Percentiles rank a stretch among this genome's conserved stretches.
phyloP scores from a whole-genome alignment of 208 protist species.

The Acanthamoeba castellanii region DNA sequence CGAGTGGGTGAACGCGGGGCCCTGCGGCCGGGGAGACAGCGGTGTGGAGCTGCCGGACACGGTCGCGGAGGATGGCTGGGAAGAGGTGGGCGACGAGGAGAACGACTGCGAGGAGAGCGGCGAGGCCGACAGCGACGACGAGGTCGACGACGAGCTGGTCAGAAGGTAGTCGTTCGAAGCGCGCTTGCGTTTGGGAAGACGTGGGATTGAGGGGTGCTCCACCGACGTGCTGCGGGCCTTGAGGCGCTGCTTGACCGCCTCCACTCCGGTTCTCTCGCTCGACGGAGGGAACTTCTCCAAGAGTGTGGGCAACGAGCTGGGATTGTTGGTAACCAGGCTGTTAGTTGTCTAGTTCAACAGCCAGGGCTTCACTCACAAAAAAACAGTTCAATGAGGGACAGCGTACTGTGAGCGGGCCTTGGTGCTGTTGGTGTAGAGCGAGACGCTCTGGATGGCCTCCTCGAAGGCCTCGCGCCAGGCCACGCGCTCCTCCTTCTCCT shows the following conservation, averaged over 20 bases:
- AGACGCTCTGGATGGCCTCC: neutral
- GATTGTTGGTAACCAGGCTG: too few relatives aligned
- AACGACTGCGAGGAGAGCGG: neutral
- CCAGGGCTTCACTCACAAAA: neutral
- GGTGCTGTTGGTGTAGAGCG: neutral
- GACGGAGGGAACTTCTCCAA: neutral
- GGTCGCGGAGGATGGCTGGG: neutral
- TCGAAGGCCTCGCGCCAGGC: neutral
- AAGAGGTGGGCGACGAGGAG: neutral
- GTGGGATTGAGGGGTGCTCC: neutral
- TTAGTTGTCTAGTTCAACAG: neutral
- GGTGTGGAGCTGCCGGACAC: neutral
- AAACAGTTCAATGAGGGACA: neutral
- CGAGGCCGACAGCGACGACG: neutral
- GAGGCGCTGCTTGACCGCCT: neutral
- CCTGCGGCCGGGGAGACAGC: neutral
- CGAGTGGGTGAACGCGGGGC: neutral
- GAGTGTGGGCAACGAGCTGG: neutral
- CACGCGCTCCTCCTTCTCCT: neutral
- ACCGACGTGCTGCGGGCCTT: neutral
- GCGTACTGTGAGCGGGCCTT: slow-evolving; percentile 7
- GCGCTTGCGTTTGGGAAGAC: neutral
- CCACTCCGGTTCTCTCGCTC: neutral
- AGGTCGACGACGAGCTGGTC: neutral
- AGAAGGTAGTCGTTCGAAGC: neutral